phyloP scores from a whole-genome alignment of 441 rosid species.

The Rhodomyrtus psidioides region DNA sequence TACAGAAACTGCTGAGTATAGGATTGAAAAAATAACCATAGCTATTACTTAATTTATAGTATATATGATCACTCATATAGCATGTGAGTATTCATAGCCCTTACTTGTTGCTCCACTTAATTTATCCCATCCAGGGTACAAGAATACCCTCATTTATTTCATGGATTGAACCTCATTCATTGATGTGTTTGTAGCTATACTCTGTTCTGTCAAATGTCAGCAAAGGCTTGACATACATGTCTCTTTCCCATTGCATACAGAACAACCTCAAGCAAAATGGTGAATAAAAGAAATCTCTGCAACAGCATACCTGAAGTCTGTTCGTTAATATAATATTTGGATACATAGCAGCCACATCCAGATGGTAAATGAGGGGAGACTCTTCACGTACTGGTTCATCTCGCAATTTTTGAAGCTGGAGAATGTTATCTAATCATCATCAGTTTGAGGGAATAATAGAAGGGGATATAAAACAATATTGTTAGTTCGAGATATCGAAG shows the following conservation, averaged over 20 bases:
- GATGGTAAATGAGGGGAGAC: conserved; percentile 95
- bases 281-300: background rate
- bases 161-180: background rate
- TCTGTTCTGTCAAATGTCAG: background rate
- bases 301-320: conserved; percentile 85
- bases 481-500: background rate
- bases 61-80: background rate
- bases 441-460: background rate
- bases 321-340: conserved; percentile 98
- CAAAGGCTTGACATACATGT: background rate
- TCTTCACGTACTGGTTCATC: conserved; percentile 86
- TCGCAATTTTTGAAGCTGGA: conserved; percentile 73
- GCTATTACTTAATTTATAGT: background rate
- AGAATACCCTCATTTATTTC: background rate
- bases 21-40: background rate
- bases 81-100: background rate
- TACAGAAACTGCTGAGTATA: background rate
- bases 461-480: background rate
- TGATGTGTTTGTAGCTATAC: background rate
- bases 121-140: background rate
- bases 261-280: background rate
- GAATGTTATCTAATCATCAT: conserved; percentile 3
- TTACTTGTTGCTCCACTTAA: background rate
- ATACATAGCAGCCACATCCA: conserved; percentile 99
- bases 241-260: background rate